Evolutionary conservation across 495 filamentous ascomycete genomes (phyloP).

Genomic region (Aspergillus panamensis): DNA sequence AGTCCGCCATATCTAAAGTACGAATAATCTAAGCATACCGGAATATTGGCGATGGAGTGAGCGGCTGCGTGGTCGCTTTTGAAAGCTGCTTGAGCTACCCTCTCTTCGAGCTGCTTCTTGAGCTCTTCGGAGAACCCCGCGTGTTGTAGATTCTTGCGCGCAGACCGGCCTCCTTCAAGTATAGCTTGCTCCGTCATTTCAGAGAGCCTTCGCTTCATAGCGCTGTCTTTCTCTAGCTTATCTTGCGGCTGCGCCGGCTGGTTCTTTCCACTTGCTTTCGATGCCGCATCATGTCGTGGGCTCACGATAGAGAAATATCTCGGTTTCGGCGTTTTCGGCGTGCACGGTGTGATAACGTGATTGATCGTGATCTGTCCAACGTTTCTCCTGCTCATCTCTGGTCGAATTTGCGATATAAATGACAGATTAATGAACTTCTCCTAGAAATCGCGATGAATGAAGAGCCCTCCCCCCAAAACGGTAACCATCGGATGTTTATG

Average conservation of each 20-base stretch:
- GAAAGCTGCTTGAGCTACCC: slow-evolving; percentile 68
- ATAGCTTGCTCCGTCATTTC: slow-evolving; percentile 79
- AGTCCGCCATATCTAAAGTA: slow-evolving; percentile 3
- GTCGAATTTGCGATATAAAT: neutral
- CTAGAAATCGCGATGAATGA: no score
- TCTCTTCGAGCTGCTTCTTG: slow-evolving; percentile 68
- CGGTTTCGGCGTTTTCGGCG: slow-evolving; percentile 14
- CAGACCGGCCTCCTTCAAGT: slow-evolving; percentile 65
- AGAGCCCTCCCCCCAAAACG: neutral
- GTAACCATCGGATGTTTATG: slow-evolving; percentile 24
- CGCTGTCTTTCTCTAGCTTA: slow-evolving; percentile 41
- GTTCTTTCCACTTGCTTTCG: slow-evolving; percentile 21
- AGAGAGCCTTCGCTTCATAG: slow-evolving; percentile 70
- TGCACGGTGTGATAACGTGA: slow-evolving; percentile 14
- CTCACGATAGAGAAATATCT: slow-evolving; percentile 26
- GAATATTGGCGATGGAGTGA: slow-evolving; percentile 63
- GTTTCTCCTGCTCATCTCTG: slow-evolving; percentile 30
- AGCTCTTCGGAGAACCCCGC: slow-evolving; percentile 87
- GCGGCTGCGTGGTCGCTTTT: slow-evolving; percentile 63
- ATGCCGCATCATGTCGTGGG: slow-evolving; percentile 23
- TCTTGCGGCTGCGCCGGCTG: slow-evolving; percentile 13
- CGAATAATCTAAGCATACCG: slow-evolving; percentile 36
- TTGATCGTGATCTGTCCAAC: slow-evolving; percentile 19
- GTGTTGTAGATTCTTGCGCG: slow-evolving; percentile 71
- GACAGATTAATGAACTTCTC: neutral